Percentiles rank a stretch among this genome's conserved stretches.
phyloP scores from a whole-genome alignment of 2,329 filamentous ascomycete species.

The Kalaharituber pfeilii region DNA sequence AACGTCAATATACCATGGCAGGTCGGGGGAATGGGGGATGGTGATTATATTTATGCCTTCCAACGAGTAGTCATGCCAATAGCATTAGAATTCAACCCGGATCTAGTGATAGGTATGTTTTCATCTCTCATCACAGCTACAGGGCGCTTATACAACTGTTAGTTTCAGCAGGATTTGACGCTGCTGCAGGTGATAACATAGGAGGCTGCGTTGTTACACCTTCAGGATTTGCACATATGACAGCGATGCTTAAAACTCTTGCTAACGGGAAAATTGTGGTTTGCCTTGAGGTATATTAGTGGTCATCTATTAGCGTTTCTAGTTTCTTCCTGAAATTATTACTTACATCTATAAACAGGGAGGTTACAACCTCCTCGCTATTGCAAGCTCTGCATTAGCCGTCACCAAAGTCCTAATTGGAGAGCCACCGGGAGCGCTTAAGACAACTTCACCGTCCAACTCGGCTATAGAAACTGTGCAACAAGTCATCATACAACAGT shows the following conservation, averaged over 20 bases:
- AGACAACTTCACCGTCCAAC: conserved; percentile 32
- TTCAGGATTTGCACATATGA: conserved; percentile 91
- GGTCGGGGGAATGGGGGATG: conserved; percentile 66
- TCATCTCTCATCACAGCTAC: no score
- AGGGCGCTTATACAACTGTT: conserved; percentile 1
- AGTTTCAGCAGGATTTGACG: conserved; percentile 89
- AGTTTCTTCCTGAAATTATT: background rate
- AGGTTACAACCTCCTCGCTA: conserved; percentile 84
- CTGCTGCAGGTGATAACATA: conserved; percentile 79
- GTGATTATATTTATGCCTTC: conserved; percentile 91
- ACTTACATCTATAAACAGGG: conserved; percentile 33
- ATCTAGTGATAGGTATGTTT: conserved; percentile 56
- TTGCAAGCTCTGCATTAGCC: conserved; percentile 78
- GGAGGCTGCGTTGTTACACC: conserved; percentile 88
- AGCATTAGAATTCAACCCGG: conserved; percentile 78
- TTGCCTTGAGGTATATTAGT: conserved; percentile 59
- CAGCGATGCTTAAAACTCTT: conserved; percentile 94
- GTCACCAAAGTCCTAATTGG: conserved; percentile 91
- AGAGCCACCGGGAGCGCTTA: conserved; percentile 56
- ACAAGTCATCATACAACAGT: conserved; percentile 41
- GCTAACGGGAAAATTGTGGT: conserved; percentile 79
- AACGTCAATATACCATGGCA: conserved; percentile 57
- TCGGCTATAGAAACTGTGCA: conserved; percentile 40
- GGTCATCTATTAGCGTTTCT: background rate
- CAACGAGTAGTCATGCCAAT: conserved; percentile 95